A percentile compares a stretch with the other conserved stretches of the same genome.
Evolutionary conservation across 352 stramenopile species (phyloP).

Genomic region (Phytophthora capsici): DNA sequence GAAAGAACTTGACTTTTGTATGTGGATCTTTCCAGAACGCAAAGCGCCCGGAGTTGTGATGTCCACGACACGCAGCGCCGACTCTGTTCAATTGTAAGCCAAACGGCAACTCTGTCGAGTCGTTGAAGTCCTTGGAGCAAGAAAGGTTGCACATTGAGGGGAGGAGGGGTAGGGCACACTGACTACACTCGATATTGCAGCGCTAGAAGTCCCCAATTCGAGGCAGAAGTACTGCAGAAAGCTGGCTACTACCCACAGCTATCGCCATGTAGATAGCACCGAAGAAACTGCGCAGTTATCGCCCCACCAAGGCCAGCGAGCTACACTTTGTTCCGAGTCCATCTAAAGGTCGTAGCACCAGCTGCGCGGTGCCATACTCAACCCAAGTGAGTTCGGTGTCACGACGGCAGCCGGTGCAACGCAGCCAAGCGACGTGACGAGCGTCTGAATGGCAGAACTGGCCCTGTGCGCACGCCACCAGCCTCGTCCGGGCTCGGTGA

Average conservation of each 20-base stretch:
- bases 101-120: conserved; percentile 6
- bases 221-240: neutral
- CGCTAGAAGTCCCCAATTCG: no score
- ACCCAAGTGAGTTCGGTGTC: conserved; percentile 15
- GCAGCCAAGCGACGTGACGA: conserved; percentile 14
- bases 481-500: neutral
- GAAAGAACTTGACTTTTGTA: conserved; percentile 6
- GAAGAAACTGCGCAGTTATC: neutral
- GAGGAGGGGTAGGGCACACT: conserved; percentile 15
- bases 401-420: conserved; percentile 8
- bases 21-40: conserved; percentile 24
- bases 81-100: conserved; percentile 12
- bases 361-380: conserved; percentile 13
- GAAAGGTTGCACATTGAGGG: conserved; percentile 11
- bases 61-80: conserved; percentile 6
- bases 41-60: conserved; percentile 6
- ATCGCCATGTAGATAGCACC: neutral
- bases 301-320: no score
- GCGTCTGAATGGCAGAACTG: conserved; percentile 22
- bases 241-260: neutral
- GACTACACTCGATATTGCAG: neutral
- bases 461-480: conserved; percentile 7
- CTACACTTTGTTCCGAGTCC: neutral
- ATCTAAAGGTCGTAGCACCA: conserved; percentile 11
- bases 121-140: conserved; percentile 7